Percentiles rank a stretch among this genome's conserved stretches.
These are phyloP conservation scores for Schizonepeta tenuifolia DNA, from an alignment of 257 asterid species.

Conservation along the genomic window DNA sequence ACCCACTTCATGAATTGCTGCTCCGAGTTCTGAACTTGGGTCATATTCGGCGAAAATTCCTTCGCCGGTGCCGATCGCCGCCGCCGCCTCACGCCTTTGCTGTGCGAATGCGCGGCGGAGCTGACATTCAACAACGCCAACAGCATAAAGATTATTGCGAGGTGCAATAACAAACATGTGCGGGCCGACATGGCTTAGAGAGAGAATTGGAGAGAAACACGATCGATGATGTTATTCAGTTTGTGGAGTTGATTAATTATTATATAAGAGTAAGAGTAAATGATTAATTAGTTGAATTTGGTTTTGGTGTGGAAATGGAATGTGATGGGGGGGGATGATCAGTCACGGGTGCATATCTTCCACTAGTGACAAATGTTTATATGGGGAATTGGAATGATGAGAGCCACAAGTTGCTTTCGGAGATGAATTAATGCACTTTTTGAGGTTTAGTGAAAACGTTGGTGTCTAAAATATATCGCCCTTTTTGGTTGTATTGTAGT, in stretches of 20 bases:
- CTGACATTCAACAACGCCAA: background rate
- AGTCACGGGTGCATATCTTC: conserved; percentile 29
- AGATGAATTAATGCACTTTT: background rate
- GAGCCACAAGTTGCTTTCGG: conserved; percentile 20
- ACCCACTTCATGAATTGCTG: conserved; percentile 89
- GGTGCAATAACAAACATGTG: background rate
- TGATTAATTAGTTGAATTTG: background rate
- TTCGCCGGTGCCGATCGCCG: background rate
- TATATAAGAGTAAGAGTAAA: too few relatives aligned
- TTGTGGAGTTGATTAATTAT: background rate
- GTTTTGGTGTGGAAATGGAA: background rate
- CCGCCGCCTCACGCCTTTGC: background rate
- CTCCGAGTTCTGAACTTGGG: conserved; percentile 60
- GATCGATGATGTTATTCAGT: too few relatives aligned
- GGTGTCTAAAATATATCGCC: conserved; percentile 12
- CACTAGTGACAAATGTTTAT: conserved; percentile 39
- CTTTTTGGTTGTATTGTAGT: conserved; percentile 7
- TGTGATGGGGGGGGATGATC: background rate
- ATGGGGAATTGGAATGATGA: conserved; percentile 9
- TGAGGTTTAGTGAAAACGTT: conserved; percentile 10
- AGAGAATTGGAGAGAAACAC: background rate
- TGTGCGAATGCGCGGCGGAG: conserved; percentile 2
- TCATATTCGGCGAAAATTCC: conserved; percentile 36
- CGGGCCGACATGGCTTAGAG: background rate
- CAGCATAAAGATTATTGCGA: background rate